Evolutionary conservation across 2,329 filamentous ascomycete genomes (phyloP).

Genomic region (Thelonectria olida): DNA sequence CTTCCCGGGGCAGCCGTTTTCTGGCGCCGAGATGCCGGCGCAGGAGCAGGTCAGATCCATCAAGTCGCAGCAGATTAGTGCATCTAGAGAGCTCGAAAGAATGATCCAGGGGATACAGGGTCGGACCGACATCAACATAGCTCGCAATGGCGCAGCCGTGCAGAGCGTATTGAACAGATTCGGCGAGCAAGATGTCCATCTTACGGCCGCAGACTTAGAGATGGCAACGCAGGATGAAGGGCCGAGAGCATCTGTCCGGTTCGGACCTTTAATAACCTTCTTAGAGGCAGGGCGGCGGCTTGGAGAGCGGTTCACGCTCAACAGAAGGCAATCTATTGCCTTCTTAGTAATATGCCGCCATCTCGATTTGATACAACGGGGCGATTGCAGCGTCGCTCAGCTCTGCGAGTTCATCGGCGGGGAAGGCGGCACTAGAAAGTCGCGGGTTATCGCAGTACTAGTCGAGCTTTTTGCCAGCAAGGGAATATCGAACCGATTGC

Average conservation of each 20-base stretch:
- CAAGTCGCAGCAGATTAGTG: too few species aligned
- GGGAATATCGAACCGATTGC: too few species aligned
- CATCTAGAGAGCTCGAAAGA: too few species aligned
- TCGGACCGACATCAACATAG: too few species aligned
- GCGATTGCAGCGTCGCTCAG: not conserved
- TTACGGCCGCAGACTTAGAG: not conserved
- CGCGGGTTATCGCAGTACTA: slow-evolving; percentile 12
- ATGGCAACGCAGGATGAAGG: not conserved
- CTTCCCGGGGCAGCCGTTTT: slow-evolving; percentile 1
- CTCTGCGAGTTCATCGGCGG: slow-evolving; percentile 15
- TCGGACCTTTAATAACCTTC: slow-evolving; percentile 12
- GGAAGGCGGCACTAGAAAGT: slow-evolving; percentile 20
- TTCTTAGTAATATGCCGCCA: slow-evolving; percentile 4
- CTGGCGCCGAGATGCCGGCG: not conserved
- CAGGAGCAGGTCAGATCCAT: slow-evolving; percentile 9
- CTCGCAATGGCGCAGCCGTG: not conserved
- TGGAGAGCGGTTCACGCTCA: slow-evolving; percentile 2
- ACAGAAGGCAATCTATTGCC: slow-evolving; percentile 6
- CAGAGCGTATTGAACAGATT: not conserved
- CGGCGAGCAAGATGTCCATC: not conserved
- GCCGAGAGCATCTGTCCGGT: not conserved
- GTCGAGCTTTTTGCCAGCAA: too few species aligned
- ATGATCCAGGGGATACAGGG: too few species aligned
- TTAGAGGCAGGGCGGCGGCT: not conserved
- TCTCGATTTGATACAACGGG: not conserved